A percentile compares a stretch with the other conserved stretches of the same genome.
These are phyloP conservation scores for Ceratopteris richardii DNA, from an alignment of 75 land plant genomes.

Conservation along the genomic window DNA sequence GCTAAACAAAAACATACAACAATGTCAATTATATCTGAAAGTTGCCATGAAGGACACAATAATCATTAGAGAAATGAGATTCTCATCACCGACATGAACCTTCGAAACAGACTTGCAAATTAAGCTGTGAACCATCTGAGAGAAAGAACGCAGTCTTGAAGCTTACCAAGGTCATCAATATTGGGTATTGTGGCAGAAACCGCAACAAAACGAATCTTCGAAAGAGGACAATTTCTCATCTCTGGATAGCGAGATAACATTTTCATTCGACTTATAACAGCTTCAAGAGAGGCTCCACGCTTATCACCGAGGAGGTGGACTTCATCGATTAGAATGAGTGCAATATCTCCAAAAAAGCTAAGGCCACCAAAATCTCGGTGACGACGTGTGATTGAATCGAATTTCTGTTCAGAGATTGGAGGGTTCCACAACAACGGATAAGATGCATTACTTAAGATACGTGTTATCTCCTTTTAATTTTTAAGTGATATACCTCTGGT, in stretches of 20 bases:
- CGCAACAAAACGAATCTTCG: conserved; percentile 73
- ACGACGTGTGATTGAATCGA: conserved; percentile 80
- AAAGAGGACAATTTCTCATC: conserved; percentile 54
- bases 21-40: no score
- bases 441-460: no score
- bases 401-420: conserved; percentile 49
- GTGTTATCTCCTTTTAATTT: no score
- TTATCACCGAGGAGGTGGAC: conserved; percentile 88
- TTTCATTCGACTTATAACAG: conserved; percentile 83
- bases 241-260: conserved; percentile 66
- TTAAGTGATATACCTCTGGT: conserved; percentile 73
- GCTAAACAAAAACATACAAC: conserved; percentile 32
- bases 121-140: no score
- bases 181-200: conserved; percentile 98
- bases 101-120: no score
- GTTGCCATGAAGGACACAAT: no score
- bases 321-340: conserved; percentile 91
- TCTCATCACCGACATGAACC: no score
- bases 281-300: conserved; percentile 94
- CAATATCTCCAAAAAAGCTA: conserved; percentile 88
- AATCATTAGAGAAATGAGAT: no score
- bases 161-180: conserved; percentile 77
- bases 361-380: conserved; percentile 69
- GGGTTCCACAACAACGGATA: no score
- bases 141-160: no score